phyloP scores from a whole-genome alignment of 805 yeast species.

The Cyberlindnera maritima region DNA sequence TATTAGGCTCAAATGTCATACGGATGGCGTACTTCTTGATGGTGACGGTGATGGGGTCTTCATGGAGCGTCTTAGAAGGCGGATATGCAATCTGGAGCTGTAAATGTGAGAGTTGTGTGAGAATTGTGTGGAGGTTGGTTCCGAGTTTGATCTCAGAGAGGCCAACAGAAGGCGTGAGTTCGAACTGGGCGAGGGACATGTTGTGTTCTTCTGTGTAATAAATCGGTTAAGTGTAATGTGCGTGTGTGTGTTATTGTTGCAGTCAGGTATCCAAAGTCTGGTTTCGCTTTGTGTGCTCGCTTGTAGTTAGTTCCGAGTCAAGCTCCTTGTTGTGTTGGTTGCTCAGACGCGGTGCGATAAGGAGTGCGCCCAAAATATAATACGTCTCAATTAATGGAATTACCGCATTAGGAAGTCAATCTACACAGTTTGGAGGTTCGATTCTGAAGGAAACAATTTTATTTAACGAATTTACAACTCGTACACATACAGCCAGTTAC shows the following conservation, averaged over 20 bases:
- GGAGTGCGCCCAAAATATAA: neutral
- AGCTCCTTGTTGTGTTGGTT: neutral
- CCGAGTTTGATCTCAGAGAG: conserved; percentile 19
- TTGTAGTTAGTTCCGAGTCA: too few species aligned
- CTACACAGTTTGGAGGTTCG: too few species aligned
- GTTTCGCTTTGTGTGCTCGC: too few species aligned
- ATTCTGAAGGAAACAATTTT: too few species aligned
- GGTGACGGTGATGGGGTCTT: neutral
- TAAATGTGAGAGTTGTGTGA: conserved; percentile 9
- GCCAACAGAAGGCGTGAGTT: conserved; percentile 10
- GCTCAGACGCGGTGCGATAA: neutral
- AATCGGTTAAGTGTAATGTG: too few species aligned
- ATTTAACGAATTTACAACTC: too few species aligned
- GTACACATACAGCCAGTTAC: too few species aligned
- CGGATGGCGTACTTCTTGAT: conserved; percentile 9
- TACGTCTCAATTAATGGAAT: too few species aligned
- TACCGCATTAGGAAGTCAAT: too few species aligned
- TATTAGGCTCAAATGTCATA: conserved; percentile 7
- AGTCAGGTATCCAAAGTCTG: too few species aligned
- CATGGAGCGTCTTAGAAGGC: neutral
- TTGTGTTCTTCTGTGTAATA: neutral
- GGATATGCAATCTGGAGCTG: conserved; percentile 2
- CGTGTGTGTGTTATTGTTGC: too few species aligned
- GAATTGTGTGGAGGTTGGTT: conserved; percentile 8
- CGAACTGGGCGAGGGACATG: conserved; percentile 12